These are phyloP conservation scores for Fusarium mundagurra DNA, from an alignment of 2,329 filamentous ascomycete species.

Conservation along the genomic window DNA sequence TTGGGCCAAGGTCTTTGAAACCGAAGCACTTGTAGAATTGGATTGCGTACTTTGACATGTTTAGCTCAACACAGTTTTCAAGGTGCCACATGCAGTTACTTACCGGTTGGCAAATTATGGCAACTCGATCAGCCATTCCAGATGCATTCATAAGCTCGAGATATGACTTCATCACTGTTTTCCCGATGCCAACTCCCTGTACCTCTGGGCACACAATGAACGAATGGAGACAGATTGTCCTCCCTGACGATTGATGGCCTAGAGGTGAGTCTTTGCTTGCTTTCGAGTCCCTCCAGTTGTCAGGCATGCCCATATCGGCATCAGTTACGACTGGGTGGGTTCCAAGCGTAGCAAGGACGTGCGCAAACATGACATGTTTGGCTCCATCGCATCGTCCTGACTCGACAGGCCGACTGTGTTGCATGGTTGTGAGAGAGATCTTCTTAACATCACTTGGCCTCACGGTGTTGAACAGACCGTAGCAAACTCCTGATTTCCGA, in stretches of 20 bases:
- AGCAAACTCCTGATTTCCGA: conserved; percentile 63
- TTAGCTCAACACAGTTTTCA: neutral
- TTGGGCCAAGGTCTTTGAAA: conserved; percentile 75
- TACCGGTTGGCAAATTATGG: conserved; percentile 79
- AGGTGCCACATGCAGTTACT: conserved; percentile 35
- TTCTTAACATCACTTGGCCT: conserved; percentile 57
- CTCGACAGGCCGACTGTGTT: conserved; percentile 66
- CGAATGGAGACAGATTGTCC: conserved; percentile 84
- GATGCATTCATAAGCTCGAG: conserved; percentile 78
- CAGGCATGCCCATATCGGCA: conserved; percentile 77
- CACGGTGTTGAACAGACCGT: conserved; percentile 81
- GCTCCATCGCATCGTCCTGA: conserved; percentile 48
- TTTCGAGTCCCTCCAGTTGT: conserved; percentile 68
- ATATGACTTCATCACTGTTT: conserved; percentile 78
- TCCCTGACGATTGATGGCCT: conserved; percentile 78
- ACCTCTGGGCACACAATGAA: conserved; percentile 81
- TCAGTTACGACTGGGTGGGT: conserved; percentile 73
- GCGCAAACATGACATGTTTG: conserved; percentile 73
- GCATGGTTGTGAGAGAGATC: conserved; percentile 60
- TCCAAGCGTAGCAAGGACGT: conserved; percentile 80
- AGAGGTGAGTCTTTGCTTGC: conserved; percentile 54
- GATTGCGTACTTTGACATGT: conserved; percentile 65
- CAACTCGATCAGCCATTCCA: conserved; percentile 75
- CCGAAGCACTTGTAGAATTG: conserved; percentile 81
- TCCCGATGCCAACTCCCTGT: conserved; percentile 78